Evolutionary conservation across 2,329 filamentous ascomycete species (phyloP).

Genomic region (Thermothelomyces thermophilus): DNA sequence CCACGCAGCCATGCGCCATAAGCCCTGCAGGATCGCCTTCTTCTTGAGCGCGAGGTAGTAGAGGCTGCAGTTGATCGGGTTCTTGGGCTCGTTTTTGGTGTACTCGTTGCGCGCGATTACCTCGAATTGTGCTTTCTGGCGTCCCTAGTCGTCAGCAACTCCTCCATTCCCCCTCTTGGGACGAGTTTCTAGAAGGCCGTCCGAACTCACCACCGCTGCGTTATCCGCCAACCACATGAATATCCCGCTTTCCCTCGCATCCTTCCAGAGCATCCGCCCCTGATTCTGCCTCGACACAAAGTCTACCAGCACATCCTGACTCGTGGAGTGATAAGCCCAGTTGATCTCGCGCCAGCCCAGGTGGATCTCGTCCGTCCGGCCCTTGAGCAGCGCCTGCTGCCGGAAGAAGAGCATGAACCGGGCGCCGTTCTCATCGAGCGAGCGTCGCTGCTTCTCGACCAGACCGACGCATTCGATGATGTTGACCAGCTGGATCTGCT

Average conservation of each 20-base stretch:
- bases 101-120: conserved; percentile 90
- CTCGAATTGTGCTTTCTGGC: conserved; percentile 77
- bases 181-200: conserved; percentile 13
- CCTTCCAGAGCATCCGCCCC: conserved; percentile 73
- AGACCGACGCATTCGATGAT: conserved; percentile 78
- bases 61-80: conserved; percentile 83
- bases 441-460: conserved; percentile 79
- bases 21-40: conserved; percentile 79
- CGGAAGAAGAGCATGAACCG: conserved; percentile 84
- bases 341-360: conserved; percentile 75
- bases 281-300: conserved; percentile 76
- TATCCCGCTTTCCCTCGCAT: conserved; percentile 78
- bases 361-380: conserved; percentile 55
- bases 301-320: conserved; percentile 84
- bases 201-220: conserved; percentile 59
- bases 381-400: conserved; percentile 66
- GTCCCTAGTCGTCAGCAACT: conserved; percentile 1
- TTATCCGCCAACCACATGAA: conserved; percentile 91
- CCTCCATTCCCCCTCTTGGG: no score
- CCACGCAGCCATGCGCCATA: conserved; percentile 94
- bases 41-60: conserved; percentile 89
- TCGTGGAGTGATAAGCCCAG: conserved; percentile 77
- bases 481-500: conserved; percentile 79
- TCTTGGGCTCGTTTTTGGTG: conserved; percentile 76
- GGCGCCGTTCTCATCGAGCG: conserved; percentile 83